Evolutionary conservation across 306 rosid genomes (phyloP), one percentile per base, ranked within the genome.

Genomic region (Psophocarpus tetragonolobus): DNA sequence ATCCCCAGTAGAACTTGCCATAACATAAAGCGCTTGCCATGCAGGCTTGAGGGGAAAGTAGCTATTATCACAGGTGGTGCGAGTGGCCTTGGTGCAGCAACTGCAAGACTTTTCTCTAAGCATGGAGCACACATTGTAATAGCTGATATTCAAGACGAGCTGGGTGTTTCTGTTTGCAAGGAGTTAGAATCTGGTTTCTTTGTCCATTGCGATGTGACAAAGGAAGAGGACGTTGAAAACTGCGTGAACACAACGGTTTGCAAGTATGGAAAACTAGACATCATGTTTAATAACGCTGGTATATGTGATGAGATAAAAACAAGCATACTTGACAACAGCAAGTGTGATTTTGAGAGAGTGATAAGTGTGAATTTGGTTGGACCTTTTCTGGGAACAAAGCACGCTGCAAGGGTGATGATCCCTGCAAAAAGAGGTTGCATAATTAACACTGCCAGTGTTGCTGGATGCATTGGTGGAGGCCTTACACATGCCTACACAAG

Each of bases 211-310:
- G 87, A 91, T 1, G 89, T 85, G 1, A 88, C 83, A 0, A 60
- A 78, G 1, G 93, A 88, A 75, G 24, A 53, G 0, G 74, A 88
- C 12, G 8, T 91, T 0, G 81, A 85, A 73, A 84, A 73, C 3
- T 87, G 80, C 0, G 90, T 15, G 84, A 61, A 87, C 50, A 30
- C 30, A 0, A 72, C 90, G 0, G 14, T 85, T 10, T 41, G 81
- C 27, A 69, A 74, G 50, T 47, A 84, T 2, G 91, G 89, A 3
- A 83, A 84, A 74, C 85, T 91, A 0, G 96, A 91, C 18, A 87
- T 91, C 39, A 87, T 91, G 93, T 7, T 74, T 57, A 91, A 87
- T 73, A 91, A 91, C 4, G 96, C 93, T 0, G 93, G 87, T 0
- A 33, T 71, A 15, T 0, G 0, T 0, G 87, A 42, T 0, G 35